Conservation (phyloP, 2,329 filamentous ascomycete species). For the Malbranchea cinnamomea region DNA sequence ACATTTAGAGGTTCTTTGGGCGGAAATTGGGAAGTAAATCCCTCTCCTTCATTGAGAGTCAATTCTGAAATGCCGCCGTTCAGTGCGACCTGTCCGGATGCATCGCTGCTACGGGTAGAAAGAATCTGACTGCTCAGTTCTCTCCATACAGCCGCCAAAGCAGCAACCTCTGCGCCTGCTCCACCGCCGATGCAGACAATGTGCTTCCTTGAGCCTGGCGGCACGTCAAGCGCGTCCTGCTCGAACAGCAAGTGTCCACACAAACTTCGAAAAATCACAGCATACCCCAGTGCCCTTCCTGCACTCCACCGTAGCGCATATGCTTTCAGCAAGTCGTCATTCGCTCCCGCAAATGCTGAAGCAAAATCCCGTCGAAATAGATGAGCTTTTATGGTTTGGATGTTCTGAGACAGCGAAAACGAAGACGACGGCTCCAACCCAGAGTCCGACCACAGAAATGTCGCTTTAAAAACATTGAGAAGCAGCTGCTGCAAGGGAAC, state of each 20-base stretch:
- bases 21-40: slow-evolving; percentile 2
- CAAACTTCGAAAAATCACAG: slow-evolving; percentile 35
- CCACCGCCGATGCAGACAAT: slow-evolving; percentile 49
- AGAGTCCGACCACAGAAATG: slow-evolving; percentile 40
- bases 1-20: slow-evolving; percentile 8
- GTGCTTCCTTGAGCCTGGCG: slow-evolving; percentile 13
- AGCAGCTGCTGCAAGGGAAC: slow-evolving; percentile 51
- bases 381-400: slow-evolving; percentile 75
- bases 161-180: slow-evolving; percentile 51
- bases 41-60: no score
- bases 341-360: slow-evolving; percentile 52
- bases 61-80: not conserved
- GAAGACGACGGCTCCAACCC: slow-evolving; percentile 15
- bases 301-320: slow-evolving; percentile 91
- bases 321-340: slow-evolving; percentile 54
- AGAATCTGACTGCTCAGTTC: no score
- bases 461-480: slow-evolving; percentile 55
- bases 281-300: slow-evolving; percentile 67
- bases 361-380: slow-evolving; percentile 77
- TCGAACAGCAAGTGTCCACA: slow-evolving; percentile 5
- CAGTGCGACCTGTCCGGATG: not conserved
- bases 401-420: slow-evolving; percentile 37
- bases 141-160: slow-evolving; percentile 40
- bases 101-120: not conserved
- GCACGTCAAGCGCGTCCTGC: slow-evolving; percentile 1